A percentile compares a stretch with the other conserved stretches of the same genome.
Evolutionary conservation across 2,329 filamentous ascomycete species (phyloP).

Genomic region (Fusarium heterosporum): DNA sequence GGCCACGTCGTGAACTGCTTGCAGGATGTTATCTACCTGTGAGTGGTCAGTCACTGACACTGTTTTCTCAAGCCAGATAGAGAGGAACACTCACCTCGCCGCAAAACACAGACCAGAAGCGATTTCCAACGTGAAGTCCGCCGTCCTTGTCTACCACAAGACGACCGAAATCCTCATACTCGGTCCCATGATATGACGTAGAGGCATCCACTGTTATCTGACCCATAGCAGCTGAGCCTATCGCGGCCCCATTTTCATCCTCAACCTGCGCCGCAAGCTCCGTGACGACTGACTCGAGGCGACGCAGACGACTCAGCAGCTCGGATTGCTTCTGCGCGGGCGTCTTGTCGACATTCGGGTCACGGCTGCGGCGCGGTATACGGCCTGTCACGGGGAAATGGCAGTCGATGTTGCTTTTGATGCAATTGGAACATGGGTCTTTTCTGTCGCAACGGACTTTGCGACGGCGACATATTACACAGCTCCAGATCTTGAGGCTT

Average conservation of each 20-base stretch:
- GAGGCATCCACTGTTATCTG: conserved; percentile 25
- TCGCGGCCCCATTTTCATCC: conserved; percentile 37
- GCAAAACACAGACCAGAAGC: conserved; percentile 51
- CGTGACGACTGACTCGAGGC: conserved; percentile 49
- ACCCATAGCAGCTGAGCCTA: conserved; percentile 1
- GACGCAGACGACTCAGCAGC: conserved; percentile 45
- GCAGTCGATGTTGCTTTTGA: conserved; percentile 45
- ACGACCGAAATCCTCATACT: conserved; percentile 49
- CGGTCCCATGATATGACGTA: conserved; percentile 22
- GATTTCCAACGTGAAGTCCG: conserved; percentile 46
- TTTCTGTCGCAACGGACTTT: conserved; percentile 49
- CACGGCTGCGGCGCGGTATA: conserved; percentile 44
- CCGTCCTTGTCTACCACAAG: conserved; percentile 46
- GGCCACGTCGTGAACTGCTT: conserved; percentile 47
- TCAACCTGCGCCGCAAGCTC: conserved; percentile 49
- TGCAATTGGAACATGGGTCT: conserved; percentile 48
- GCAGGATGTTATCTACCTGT: conserved; percentile 49
- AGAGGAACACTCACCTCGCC: conserved; percentile 36
- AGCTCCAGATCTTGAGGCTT: conserved; percentile 50
- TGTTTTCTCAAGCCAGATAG: accelerated
- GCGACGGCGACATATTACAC: conserved; percentile 49
- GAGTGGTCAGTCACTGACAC: background rate
- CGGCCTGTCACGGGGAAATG: conserved; percentile 50
- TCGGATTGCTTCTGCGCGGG: conserved; percentile 49
- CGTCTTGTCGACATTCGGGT: conserved; percentile 28